Evolutionary conservation across 805 yeast species (phyloP).

Genomic region (Groenewaldozyma salmanticensis): DNA sequence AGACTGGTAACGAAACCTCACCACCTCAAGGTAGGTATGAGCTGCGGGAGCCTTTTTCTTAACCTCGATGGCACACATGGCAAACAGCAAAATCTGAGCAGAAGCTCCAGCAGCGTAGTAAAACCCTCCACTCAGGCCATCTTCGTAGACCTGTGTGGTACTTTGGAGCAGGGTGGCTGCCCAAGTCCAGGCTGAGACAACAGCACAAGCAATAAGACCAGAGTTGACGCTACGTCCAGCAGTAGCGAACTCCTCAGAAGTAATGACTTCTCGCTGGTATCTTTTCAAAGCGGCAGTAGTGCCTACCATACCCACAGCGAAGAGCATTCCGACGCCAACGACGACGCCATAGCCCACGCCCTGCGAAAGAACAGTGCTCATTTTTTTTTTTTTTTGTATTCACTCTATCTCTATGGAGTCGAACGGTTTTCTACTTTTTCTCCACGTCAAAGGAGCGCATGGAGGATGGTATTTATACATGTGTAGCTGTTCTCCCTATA

Average conservation of each 20-base stretch:
- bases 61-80: conserved; percentile 79
- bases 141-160: conserved; percentile 65
- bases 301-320: conserved; percentile 64
- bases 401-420: not conserved
- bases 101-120: conserved; percentile 90
- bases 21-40: conserved; percentile 82
- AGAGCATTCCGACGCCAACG: conserved; percentile 68
- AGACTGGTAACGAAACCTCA: conserved; percentile 73
- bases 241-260: conserved; percentile 89
- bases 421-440: too few relatives aligned
- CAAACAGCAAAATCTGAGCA: conserved; percentile 78
- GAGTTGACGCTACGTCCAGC: conserved; percentile 86
- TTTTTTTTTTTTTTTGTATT: not conserved
- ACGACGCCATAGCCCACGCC: conserved; percentile 85
- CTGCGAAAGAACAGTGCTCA: conserved; percentile 42
- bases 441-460: too few relatives aligned
- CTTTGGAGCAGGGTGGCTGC: conserved; percentile 71
- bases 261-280: conserved; percentile 76
- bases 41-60: conserved; percentile 86
- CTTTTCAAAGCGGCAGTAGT: conserved; percentile 63
- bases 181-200: conserved; percentile 92
- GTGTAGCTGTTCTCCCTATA: too few relatives aligned
- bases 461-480: too few relatives aligned
- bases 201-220: conserved; percentile 80
- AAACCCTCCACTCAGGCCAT: conserved; percentile 74